phyloP scores from a whole-genome alignment of 2,329 filamentous ascomycete species.

The Neofusicoccum sp. region DNA sequence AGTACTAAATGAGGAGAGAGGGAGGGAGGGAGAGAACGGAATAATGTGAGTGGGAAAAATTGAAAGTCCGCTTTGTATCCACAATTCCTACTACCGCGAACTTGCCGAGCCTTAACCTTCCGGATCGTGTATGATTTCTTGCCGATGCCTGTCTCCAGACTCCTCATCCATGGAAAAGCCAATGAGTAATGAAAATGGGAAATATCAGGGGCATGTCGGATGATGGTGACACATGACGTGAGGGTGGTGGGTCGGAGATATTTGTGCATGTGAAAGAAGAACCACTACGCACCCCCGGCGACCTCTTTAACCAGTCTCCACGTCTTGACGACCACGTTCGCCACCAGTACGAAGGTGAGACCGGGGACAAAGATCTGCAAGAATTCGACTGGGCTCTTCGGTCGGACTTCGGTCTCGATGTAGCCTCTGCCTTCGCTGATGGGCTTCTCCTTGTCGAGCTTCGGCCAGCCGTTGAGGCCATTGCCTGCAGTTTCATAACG shows the following conservation, averaged over 20 bases:
- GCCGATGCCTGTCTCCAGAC: no score
- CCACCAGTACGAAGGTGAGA: not conserved
- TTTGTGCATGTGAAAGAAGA: not conserved
- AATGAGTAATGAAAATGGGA: not conserved
- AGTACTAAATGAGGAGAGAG: not conserved
- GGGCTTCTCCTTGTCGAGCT: not conserved
- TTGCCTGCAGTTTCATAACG: slow-evolving; percentile 8
- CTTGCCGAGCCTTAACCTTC: not conserved
- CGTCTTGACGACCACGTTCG: slow-evolving; percentile 7
- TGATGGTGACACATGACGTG: not conserved
- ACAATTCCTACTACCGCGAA: not conserved
- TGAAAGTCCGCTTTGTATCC: not conserved
- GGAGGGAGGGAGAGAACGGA: not conserved
- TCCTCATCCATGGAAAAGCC: not conserved
- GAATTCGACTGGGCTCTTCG: slow-evolving; percentile 40
- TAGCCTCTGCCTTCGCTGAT: slow-evolving; percentile 27
- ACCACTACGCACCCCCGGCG: not conserved
- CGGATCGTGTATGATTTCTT: no score
- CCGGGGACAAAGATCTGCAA: slow-evolving; percentile 41
- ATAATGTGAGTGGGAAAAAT: not conserved
- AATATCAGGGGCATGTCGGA: not conserved
- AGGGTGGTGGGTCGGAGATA: not conserved
- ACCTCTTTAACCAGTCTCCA: not conserved
- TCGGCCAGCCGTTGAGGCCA: slow-evolving; percentile 1
- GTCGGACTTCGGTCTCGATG: slow-evolving; percentile 48